Percentiles rank a stretch among this genome's conserved stretches.
phyloP scores from a whole-genome alignment of 495 filamentous ascomycete genomes.

The Neohortaea acidophila region DNA sequence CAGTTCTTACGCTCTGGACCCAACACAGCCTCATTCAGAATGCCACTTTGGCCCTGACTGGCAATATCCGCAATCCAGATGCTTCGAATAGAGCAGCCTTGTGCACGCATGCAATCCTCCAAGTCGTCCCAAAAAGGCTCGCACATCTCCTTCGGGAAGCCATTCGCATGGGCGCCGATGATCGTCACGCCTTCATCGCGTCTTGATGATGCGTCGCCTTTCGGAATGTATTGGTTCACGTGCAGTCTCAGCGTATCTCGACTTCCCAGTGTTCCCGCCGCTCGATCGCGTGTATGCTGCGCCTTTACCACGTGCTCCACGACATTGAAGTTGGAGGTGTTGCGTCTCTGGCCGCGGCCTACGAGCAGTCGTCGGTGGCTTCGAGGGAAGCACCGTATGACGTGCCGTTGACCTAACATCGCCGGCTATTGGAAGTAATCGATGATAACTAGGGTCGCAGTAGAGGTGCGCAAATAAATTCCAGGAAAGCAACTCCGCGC shows the following conservation, averaged over 20 bases:
- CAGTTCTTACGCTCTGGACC: conserved; percentile 31
- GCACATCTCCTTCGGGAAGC: conserved; percentile 34
- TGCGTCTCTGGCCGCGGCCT: no score
- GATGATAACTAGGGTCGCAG: no score
- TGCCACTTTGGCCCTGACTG: conserved; percentile 27
- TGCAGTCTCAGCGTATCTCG: conserved; percentile 25
- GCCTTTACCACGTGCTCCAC: not conserved
- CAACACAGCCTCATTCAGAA: conserved; percentile 28
- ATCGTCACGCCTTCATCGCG: conserved; percentile 29
- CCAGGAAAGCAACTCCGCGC: no score
- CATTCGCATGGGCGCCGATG: conserved; percentile 34
- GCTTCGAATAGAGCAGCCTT: conserved; percentile 25
- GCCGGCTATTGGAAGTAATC: no score
- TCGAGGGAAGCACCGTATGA: no score
- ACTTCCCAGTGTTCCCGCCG: not conserved
- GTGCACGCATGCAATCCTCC: conserved; percentile 15
- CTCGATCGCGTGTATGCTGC: conserved; percentile 2
- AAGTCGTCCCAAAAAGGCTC: conserved; percentile 35
- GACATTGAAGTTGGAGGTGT: conserved; percentile 1
- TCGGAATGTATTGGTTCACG: conserved; percentile 34
- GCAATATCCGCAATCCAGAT: conserved; percentile 33
- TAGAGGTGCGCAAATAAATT: no score
- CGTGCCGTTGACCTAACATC: no score
- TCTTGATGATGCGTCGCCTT: conserved; percentile 14
- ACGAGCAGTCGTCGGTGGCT: no score